Evolutionary conservation across 495 filamentous ascomycete species (phyloP).

Genomic region (Trichoderma gamsii): DNA sequence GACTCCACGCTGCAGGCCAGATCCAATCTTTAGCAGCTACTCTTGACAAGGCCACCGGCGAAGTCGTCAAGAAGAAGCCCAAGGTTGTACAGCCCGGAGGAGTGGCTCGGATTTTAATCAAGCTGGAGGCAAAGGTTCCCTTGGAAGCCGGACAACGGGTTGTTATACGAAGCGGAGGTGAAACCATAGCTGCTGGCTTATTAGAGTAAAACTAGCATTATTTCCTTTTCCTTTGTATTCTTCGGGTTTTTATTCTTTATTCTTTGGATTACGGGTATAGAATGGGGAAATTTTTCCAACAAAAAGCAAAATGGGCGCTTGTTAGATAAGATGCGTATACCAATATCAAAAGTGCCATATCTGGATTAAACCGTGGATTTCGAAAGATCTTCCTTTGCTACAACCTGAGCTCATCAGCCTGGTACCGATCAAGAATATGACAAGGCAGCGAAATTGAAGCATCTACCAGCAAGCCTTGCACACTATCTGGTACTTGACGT

Average conservation of each 20-base stretch:
- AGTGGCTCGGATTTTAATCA: slow-evolving; percentile 61
- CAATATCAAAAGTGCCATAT: background rate
- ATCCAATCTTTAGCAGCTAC: slow-evolving; percentile 63
- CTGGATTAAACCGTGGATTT: no score
- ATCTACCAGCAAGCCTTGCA: no score
- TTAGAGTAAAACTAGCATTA: slow-evolving; percentile 50
- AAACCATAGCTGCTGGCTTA: slow-evolving; percentile 81
- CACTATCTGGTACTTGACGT: no score
- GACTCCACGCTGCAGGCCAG: slow-evolving; percentile 70
- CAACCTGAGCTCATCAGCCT: no score
- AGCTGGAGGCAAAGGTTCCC: slow-evolving; percentile 68
- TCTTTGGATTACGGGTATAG: slow-evolving; percentile 19
- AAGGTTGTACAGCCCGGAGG: slow-evolving; percentile 69
- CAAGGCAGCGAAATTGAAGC: no score
- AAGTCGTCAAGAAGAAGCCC: slow-evolving; percentile 72
- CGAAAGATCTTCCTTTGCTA: no score
- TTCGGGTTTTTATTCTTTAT: no score
- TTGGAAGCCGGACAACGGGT: slow-evolving; percentile 71
- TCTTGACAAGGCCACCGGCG: slow-evolving; percentile 68
- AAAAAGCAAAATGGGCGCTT: background rate
- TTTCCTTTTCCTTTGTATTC: background rate
- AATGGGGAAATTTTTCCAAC: background rate
- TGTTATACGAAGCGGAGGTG: slow-evolving; percentile 71
- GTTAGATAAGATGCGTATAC: background rate
- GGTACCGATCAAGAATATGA: no score